Base-by-base conservation (phyloP, 2,329 filamentous ascomycete species). In the Xylariomycetidae sp. region DNA sequence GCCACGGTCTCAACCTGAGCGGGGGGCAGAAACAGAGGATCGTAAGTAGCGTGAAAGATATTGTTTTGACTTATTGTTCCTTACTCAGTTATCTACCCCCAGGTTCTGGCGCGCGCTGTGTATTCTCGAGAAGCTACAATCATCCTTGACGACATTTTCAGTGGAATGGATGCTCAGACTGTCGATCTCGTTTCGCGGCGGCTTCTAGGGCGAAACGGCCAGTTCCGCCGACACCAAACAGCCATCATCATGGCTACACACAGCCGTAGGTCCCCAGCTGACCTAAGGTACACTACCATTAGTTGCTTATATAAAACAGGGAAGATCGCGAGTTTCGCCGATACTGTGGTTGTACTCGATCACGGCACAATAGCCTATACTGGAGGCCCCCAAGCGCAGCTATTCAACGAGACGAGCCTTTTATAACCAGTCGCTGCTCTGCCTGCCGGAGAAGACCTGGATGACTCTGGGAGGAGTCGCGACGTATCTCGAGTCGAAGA, bases 81-180 rank as follows among this genome's bases (percentile, higher is more conserved):
- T 10, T 33, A 10, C 16, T 10, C 19, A 12, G 18, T 6, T 6
- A 29, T 45, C n/a, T 48, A 38, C 15, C 46, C 25, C 13, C 25
- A 51, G 48, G 46, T 47, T 23, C 36, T 51, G 8, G 47, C 48
- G 20, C 34, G 48, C 20, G 47, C 48, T 12, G 23, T 51, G 13
- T 43, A 45, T 28, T 40, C 44, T 25, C 45, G 39, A 23, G 44
- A 40, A 4, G 32, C 25, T 13, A 36, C 18, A 3, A 26, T 50
- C 20, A 24, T 52, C 10, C 37, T 52, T 1, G 49, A 52, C 23
- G 49, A 52, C 29, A 39, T 46, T n/a, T 47, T 52, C 20, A 50
- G 47, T 25, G 46, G 45, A 3, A 32, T 52, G 6, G 49, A 52
- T 31, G 26, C 30, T 10, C 39, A 29, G 10, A 47, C 44, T 7